A percentile compares a stretch with the other conserved stretches of the same genome.
Conservation (phyloP, 2,329 filamentous ascomycete genomes). For the Aureobasidium pullulans region DNA sequence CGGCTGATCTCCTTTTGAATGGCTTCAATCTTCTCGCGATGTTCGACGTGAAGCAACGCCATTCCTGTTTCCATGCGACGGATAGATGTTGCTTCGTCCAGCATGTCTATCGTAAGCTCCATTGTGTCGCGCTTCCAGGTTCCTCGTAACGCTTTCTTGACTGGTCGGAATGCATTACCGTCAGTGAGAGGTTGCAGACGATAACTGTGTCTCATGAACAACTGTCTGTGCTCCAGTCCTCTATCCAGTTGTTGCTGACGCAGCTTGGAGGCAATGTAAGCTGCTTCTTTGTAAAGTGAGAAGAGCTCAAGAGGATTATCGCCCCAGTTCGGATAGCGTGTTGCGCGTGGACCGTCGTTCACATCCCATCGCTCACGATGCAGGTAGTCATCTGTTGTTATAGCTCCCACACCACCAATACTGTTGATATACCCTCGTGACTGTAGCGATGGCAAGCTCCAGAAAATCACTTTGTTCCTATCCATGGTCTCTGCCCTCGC, state of each 20-base stretch:
- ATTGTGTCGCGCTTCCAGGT: constrained; percentile 3
- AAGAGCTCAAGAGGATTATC: neutral
- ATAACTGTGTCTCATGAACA: neutral
- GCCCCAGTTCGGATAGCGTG: neutral
- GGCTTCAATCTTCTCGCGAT: neutral
- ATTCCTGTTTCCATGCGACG: neutral
- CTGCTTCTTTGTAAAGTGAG: neutral
- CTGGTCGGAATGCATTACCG: neutral
- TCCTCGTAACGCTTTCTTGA: neutral
- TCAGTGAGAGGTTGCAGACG: neutral
- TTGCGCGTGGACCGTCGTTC: neutral
- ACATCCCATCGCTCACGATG: neutral
- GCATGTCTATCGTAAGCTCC: neutral
- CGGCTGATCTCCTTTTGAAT: neutral
- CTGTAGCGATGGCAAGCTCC: neutral
- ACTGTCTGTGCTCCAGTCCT: neutral
- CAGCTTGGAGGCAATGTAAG: neutral
- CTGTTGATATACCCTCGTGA: neutral
- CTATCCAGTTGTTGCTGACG: neutral
- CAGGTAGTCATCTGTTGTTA: neutral
- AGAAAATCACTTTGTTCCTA: neutral
- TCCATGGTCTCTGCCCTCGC: neutral
- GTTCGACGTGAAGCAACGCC: neutral
- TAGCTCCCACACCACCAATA: neutral
- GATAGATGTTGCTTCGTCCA: neutral